These are phyloP conservation scores for Tricholoma terreum DNA, from an alignment of 768 basidiomycete genomes.

Conservation along the genomic window DNA sequence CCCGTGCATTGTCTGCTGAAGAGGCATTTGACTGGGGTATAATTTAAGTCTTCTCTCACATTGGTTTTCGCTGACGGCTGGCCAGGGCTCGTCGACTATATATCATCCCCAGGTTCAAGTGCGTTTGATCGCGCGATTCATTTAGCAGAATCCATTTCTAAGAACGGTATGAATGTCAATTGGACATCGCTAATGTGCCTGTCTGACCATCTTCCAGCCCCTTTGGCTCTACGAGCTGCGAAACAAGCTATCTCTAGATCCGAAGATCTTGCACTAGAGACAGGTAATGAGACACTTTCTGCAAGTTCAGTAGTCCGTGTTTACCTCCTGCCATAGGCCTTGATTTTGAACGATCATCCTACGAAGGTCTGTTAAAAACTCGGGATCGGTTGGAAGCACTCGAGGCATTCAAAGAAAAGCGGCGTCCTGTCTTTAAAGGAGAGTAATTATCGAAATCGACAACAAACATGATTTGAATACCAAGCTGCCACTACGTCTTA, in stretches of 20 bases:
- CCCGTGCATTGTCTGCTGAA: slow-evolving; percentile 58
- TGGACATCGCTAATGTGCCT: background rate
- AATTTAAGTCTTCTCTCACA: slow-evolving; percentile 6
- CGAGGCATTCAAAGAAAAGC: slow-evolving; percentile 82
- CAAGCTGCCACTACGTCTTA: slow-evolving; percentile 16
- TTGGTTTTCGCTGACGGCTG: slow-evolving; percentile 1
- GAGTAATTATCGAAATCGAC: slow-evolving; percentile 42
- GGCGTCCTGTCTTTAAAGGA: slow-evolving; percentile 75
- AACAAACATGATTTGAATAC: slow-evolving; percentile 17
- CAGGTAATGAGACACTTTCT: slow-evolving; percentile 40
- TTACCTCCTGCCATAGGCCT: slow-evolving; percentile 48
- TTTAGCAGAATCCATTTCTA: slow-evolving; percentile 65
- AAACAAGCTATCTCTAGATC: slow-evolving; percentile 84
- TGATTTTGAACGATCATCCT: slow-evolving; percentile 87
- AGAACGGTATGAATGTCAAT: slow-evolving; percentile 49
- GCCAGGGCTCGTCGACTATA: slow-evolving; percentile 79
- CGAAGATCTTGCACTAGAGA: slow-evolving; percentile 73
- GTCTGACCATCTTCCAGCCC: slow-evolving; percentile 46
- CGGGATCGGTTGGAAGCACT: slow-evolving; percentile 83
- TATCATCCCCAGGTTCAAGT: slow-evolving; percentile 55
- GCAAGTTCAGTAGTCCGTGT: background rate
- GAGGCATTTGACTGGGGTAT: slow-evolving; percentile 75
- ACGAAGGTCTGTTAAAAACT: slow-evolving; percentile 72
- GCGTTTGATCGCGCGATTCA: slow-evolving; percentile 70
- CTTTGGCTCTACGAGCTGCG: slow-evolving; percentile 82